phyloP scores from a whole-genome alignment of 2,329 filamentous ascomycete genomes.

The Diplodia sapinea region DNA sequence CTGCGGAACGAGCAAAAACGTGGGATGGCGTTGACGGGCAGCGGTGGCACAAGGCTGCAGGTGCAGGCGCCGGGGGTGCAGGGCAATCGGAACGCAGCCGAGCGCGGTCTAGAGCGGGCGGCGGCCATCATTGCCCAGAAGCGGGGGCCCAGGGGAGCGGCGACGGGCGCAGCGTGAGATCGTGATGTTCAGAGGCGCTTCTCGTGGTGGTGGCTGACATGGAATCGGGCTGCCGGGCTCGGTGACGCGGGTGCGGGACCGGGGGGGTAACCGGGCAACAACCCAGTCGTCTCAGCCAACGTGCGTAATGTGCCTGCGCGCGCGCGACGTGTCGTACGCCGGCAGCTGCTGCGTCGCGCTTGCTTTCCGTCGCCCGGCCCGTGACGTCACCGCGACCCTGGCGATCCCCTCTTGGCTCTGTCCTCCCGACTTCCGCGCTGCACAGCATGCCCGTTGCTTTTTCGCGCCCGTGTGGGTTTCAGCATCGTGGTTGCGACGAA shows the following conservation, averaged over 20 bases:
- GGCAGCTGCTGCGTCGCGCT: not conserved
- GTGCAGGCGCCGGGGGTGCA: not conserved
- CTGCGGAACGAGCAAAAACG: not conserved
- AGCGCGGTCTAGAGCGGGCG: constrained; percentile 14
- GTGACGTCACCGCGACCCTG: constrained; percentile 20
- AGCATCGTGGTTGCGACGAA: not conserved
- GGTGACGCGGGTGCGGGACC: not conserved
- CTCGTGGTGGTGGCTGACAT: not conserved
- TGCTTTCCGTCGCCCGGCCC: constrained; percentile 7
- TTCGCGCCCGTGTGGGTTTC: not conserved
- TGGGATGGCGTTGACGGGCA: constrained; percentile 10
- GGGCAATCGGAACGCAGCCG: constrained; percentile 16
- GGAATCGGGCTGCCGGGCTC: not conserved
- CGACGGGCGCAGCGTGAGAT: not conserved
- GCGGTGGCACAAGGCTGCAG: constrained; percentile 21
- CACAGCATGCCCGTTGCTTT: constrained; percentile 13
- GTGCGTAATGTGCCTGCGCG: not conserved
- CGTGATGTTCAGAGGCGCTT: not conserved
- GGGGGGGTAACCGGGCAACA: not conserved
- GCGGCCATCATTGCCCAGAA: not conserved
- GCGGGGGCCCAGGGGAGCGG: not conserved
- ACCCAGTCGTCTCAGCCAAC: not conserved
- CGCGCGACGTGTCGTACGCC: constrained; percentile 16
- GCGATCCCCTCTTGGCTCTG: constrained; percentile 1
- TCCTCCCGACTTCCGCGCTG: constrained; percentile 15